Evolutionary conservation across 2,329 filamentous ascomycete genomes (phyloP).

Genomic region (Gaeumannomyces tritici): DNA sequence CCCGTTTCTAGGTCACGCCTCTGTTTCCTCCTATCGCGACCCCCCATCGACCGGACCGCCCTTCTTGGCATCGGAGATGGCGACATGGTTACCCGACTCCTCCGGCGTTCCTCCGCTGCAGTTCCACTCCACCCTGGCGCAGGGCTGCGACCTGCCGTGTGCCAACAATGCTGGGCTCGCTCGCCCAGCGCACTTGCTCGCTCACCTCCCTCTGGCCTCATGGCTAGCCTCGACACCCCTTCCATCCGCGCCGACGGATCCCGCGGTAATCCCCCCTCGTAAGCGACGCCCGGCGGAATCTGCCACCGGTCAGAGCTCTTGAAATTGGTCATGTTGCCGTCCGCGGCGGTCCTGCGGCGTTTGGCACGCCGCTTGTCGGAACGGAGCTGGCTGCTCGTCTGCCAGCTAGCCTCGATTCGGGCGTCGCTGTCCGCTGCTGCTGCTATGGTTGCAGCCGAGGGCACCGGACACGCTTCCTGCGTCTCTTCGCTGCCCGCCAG

Average conservation of each 20-base stretch:
- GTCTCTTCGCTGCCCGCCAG: background rate
- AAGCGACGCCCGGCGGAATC: background rate
- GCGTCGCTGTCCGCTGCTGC: too few species aligned
- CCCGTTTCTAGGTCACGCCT: background rate
- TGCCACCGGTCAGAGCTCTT: background rate
- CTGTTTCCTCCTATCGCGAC: background rate
- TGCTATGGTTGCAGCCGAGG: background rate
- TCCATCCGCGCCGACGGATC: background rate
- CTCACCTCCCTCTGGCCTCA: background rate
- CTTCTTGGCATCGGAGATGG: background rate
- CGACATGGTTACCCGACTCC: background rate
- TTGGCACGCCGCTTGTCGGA: background rate
- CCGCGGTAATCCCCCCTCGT: background rate
- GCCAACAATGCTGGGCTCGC: too few species aligned
- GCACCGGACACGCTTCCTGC: background rate
- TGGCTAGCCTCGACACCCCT: background rate
- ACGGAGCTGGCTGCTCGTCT: too few species aligned
- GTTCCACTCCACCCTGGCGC: background rate
- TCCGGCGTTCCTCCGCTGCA: background rate
- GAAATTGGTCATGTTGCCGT: background rate
- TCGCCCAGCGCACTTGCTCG: background rate
- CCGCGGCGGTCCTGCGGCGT: background rate
- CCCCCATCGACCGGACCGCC: background rate
- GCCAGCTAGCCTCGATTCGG: too few species aligned
- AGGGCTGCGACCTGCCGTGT: too few species aligned